Conservation (phyloP, 2,329 filamentous ascomycete species). For the Paecilomyces formosus region DNA sequence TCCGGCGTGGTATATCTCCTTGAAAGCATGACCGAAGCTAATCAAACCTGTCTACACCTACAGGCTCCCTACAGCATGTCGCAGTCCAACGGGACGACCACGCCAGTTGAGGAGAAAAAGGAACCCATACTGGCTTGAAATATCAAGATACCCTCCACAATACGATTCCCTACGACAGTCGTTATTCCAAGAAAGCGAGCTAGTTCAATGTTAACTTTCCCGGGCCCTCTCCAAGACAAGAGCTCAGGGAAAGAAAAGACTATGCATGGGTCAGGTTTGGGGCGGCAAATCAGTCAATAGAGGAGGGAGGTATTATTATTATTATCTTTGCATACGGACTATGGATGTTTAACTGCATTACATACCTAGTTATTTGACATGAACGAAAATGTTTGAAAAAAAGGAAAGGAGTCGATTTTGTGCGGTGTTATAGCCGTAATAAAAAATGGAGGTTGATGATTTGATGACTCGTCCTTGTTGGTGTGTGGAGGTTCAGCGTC, state of each 20-base stretch:
- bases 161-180: background rate
- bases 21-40: background rate
- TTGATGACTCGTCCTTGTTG: background rate
- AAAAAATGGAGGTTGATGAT: background rate
- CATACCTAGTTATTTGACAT: background rate
- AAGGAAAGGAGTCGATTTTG: background rate
- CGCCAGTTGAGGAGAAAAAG: conserved; percentile 40
- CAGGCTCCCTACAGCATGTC: conserved; percentile 69
- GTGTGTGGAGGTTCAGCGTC: background rate
- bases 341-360: background rate
- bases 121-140: conserved; percentile 7
- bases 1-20: background rate
- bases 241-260: background rate
- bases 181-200: background rate
- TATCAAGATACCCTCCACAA: background rate
- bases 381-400: background rate
- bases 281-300: background rate
- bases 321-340: background rate
- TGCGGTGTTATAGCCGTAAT: background rate
- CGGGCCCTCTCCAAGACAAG: background rate
- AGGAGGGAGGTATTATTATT: background rate
- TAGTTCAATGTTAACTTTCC: background rate
- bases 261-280: background rate
- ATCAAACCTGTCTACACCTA: background rate
- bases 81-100: conserved; percentile 54